These are phyloP conservation scores for Mycotypha africana DNA, from an alignment of 371 early-diverging fungal genomes.

Conservation along the genomic window DNA sequence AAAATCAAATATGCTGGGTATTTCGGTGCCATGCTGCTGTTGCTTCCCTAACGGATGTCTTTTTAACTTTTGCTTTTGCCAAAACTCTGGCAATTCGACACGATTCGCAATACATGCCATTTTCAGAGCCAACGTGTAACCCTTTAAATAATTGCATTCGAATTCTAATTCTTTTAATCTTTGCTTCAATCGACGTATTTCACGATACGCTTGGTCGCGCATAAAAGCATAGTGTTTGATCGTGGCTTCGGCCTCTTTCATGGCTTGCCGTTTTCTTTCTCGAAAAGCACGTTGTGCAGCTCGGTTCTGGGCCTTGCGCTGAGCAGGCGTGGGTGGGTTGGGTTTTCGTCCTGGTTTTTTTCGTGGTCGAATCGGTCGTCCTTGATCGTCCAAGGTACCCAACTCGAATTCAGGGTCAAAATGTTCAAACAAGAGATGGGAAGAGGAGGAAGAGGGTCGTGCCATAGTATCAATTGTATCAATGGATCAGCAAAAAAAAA, in stretches of 20 bases:
- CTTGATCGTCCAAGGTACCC: conserved; percentile 28
- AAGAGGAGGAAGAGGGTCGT: too few species aligned
- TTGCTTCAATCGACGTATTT: conserved; percentile 8
- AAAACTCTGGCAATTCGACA: conserved; percentile 31
- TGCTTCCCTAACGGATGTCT: conserved; percentile 18
- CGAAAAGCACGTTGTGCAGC: conserved; percentile 36
- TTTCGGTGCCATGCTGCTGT: too few species aligned
- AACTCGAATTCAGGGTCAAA: conserved; percentile 37
- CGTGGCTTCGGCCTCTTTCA: conserved; percentile 36
- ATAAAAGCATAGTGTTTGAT: conserved; percentile 19
- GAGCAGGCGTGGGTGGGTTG: conserved; percentile 32
- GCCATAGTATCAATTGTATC: too few species aligned
- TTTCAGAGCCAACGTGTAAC: conserved; percentile 25
- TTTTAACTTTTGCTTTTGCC: conserved; percentile 26
- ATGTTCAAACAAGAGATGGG: conserved; percentile 26
- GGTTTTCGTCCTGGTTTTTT: conserved; percentile 41
- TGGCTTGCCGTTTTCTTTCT: conserved; percentile 34
- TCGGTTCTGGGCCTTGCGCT: conserved; percentile 44
- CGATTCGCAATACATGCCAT: conserved; percentile 28
- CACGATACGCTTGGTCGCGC: conserved; percentile 22
- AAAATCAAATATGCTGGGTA: conserved; percentile 30
- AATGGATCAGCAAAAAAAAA: neutral
- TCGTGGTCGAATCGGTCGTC: conserved; percentile 25
- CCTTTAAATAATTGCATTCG: conserved; percentile 31
- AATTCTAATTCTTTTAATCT: conserved; percentile 22